These are phyloP conservation scores for Eutreptiella sp. DNA, from an alignment of 208 protist species.

Conservation along the genomic window DNA sequence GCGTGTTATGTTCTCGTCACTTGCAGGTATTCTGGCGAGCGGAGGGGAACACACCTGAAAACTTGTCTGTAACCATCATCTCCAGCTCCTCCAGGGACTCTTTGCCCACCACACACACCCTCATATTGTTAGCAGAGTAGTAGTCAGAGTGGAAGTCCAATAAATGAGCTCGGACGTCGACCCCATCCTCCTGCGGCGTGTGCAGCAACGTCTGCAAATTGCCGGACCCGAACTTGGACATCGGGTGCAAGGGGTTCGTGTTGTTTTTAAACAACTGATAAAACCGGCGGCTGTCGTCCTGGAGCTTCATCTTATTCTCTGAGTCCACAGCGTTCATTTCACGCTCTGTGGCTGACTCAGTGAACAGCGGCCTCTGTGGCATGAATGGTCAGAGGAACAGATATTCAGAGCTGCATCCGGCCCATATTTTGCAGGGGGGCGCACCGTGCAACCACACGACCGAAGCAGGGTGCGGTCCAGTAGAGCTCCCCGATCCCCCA, in stretches of 20 bases:
- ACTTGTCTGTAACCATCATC: too few species aligned
- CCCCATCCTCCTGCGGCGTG: constrained; percentile 40
- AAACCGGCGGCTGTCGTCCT: constrained; percentile 63
- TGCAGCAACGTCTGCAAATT: constrained; percentile 68
- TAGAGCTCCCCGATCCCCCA: too few species aligned
- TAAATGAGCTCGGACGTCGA: constrained; percentile 58
- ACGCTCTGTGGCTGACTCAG: constrained; percentile 53
- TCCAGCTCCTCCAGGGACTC: too few species aligned
- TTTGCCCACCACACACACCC: constrained; percentile 47
- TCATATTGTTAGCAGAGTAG: constrained; percentile 57
- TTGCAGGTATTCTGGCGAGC: too few species aligned
- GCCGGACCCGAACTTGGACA: constrained; percentile 70
- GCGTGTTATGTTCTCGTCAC: too few species aligned
- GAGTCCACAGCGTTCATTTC: constrained; percentile 85
- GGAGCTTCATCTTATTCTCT: constrained; percentile 83
- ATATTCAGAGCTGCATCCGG: too few species aligned
- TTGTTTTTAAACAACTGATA: constrained; percentile 58
- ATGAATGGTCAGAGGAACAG: too few species aligned
- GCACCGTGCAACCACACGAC: too few species aligned
- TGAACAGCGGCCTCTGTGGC: constrained; percentile 79
- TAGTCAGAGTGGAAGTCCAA: constrained; percentile 54
- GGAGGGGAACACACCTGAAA: too few species aligned
- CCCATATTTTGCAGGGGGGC: too few species aligned
- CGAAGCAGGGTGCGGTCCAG: too few species aligned
- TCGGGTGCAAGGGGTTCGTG: constrained; percentile 58